Evolutionary conservation across 2,329 filamentous ascomycete genomes (phyloP).

Genomic region (Penicillium oxalicum): DNA sequence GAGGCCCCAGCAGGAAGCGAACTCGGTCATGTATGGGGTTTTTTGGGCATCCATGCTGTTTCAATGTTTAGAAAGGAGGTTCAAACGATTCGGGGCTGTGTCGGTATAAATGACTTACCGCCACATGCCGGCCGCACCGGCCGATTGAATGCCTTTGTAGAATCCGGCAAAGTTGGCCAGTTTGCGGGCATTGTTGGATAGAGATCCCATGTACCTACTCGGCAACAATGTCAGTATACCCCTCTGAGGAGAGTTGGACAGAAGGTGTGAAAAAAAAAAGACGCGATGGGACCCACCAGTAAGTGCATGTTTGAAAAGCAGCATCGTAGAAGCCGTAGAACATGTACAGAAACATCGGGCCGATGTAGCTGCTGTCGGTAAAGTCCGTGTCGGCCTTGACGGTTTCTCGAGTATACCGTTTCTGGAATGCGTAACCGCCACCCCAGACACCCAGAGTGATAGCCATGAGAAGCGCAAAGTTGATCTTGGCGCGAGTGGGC

Average conservation of each 20-base stretch:
- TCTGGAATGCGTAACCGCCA: conserved; percentile 73
- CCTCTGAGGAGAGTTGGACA: neutral
- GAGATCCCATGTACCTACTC: conserved; percentile 75
- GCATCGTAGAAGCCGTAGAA: conserved; percentile 89
- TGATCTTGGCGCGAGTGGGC: conserved; percentile 60
- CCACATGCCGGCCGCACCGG: conserved; percentile 61
- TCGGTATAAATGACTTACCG: conserved; percentile 26
- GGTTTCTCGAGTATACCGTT: conserved; percentile 48
- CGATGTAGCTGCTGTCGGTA: conserved; percentile 61
- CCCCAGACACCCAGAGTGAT: conserved; percentile 78
- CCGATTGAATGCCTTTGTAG: conserved; percentile 89
- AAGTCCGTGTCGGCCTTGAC: conserved; percentile 53
- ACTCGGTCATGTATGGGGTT: conserved; percentile 64
- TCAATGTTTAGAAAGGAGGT: neutral
- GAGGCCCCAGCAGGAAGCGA: conserved; percentile 70
- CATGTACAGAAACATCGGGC: conserved; percentile 82
- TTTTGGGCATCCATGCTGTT: conserved; percentile 61
- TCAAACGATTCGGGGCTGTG: no score
- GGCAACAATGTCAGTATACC: neutral
- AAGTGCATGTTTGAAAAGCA: conserved; percentile 81
- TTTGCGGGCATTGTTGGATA: conserved; percentile 88
- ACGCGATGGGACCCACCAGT: conserved; percentile 58
- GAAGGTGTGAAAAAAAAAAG: neutral
- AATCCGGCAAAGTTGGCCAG: conserved; percentile 86
- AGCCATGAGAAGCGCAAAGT: conserved; percentile 56